Conservation (phyloP, 495 filamentous ascomycete species). For the Hypoxylon subgilvum region DNA sequence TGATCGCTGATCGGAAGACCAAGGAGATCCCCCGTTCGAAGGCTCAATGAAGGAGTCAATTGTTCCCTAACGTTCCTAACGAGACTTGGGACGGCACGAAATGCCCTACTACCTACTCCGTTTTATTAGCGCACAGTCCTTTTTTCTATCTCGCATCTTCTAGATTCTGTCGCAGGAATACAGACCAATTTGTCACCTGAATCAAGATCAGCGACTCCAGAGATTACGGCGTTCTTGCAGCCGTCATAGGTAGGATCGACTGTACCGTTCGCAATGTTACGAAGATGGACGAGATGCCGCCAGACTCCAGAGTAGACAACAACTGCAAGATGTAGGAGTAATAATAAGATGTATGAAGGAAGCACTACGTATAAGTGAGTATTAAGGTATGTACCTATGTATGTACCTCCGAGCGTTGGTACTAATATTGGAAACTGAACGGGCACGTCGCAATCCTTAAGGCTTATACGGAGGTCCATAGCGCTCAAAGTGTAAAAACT, state of each 20-base stretch:
- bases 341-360: too few relatives aligned
- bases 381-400: not conserved
- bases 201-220: conserved; percentile 27
- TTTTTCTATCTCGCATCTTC: conserved; percentile 22
- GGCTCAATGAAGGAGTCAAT: conserved; percentile 3
- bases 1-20: conserved; percentile 29
- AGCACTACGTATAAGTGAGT: not conserved
- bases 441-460: conserved; percentile 2
- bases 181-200: conserved; percentile 25
- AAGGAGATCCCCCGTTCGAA: conserved; percentile 15
- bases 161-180: conserved; percentile 9
- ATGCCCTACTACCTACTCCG: conserved; percentile 4
- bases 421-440: conserved; percentile 30
- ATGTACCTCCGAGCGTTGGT: conserved; percentile 10
- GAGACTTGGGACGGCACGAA: conserved; percentile 1
- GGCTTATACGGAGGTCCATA: too few relatives aligned
- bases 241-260: conserved; percentile 33
- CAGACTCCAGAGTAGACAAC: conserved; percentile 17
- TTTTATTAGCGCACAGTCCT: conserved; percentile 19
- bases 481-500: too few relatives aligned
- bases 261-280: conserved; percentile 12
- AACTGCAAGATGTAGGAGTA: not conserved
- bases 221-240: conserved; percentile 24
- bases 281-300: conserved; percentile 19
- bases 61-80: conserved; percentile 11